phyloP scores from a whole-genome alignment of 352 stramenopile genomes.

The Globisporangium rhizosaccharum region DNA sequence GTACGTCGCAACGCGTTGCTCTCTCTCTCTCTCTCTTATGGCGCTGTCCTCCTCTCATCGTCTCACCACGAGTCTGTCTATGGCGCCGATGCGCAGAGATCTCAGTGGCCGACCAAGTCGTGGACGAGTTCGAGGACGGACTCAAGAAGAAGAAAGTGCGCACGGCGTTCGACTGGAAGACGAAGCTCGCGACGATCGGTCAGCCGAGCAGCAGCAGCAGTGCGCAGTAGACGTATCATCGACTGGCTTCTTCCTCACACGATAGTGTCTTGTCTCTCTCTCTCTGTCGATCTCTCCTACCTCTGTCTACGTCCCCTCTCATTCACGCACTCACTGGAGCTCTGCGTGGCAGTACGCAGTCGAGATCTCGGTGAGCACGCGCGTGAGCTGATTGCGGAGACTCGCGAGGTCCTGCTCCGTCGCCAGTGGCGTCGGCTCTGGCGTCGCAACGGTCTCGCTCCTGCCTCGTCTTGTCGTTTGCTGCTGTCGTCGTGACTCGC shows the following conservation, averaged over 20 bases:
- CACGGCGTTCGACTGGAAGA: constrained; percentile 34
- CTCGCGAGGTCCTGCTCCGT: constrained; percentile 29
- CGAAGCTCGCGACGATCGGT: constrained; percentile 20
- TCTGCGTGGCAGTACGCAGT: constrained; percentile 38
- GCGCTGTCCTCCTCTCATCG: too few species aligned
- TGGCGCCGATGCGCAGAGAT: constrained; percentile 49
- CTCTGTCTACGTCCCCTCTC: not conserved
- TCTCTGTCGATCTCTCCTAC: not conserved
- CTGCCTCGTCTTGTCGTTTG: not conserved
- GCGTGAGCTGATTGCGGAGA: constrained; percentile 37
- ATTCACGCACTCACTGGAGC: constrained; percentile 21
- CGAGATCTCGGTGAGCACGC: constrained; percentile 47
- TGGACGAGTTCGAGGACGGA: constrained; percentile 58
- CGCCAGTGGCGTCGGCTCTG: constrained; percentile 5
- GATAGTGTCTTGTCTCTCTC: too few species aligned
- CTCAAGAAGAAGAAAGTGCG: constrained; percentile 83
- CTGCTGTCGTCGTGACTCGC: not conserved
- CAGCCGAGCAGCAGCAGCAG: not conserved
- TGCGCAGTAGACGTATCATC: not conserved
- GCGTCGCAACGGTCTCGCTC: not conserved
- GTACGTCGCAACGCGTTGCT: constrained; percentile 25
- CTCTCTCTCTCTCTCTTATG: too few species aligned
- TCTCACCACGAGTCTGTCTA: constrained; percentile 1
- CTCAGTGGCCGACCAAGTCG: constrained; percentile 31
- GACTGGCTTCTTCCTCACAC: too few species aligned